Base-by-base conservation (phyloP, 2,329 filamentous ascomycete genomes). In the Neofusicoccum kwambonambiense region DNA sequence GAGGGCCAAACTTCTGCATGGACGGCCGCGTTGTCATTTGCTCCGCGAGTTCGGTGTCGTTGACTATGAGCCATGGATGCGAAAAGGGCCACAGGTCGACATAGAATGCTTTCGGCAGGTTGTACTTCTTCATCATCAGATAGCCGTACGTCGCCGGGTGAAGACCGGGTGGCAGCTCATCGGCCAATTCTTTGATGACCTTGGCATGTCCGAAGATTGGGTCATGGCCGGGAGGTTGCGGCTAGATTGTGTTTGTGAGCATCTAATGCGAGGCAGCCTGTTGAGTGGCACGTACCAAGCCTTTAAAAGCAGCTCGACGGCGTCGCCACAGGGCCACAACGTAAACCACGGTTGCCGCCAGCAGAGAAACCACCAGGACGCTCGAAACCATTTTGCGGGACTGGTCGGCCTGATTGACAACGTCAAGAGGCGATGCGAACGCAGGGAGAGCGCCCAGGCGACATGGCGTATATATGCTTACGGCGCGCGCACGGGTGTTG, bases 51-150 rank as follows among this genome's bases (percentile, higher is more conserved):
- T 57, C 50, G 11, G n/a, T 52, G 34, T 47, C 44, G 19, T 19
- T 27, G 13, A 64, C 27, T 4, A 58, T 4, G 15, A 57, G 52
- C 51, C 50, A 56, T 11, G 42, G 19, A 17, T 57, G 13, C 4
- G 52, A 47, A 7, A 64, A 58, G 34, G 51, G 62, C 62, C 62
- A 64, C 11, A 64, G 22, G n/a, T 64, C 62, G 42, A 64, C 31
- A 51, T 58, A 64, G 17, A 64, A 64, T 13, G 51, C 41, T 8
- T 47, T 39, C 8, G 49, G 49, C 12, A 64, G 42, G 31, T 64
- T 64, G 42, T 57, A 64, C 9, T 52, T 44, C 17, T 54, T 4
- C 49, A n/a, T 44, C 27, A 63, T 9, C 11, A 51, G 5, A 13
- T 63, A 54, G 41, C 49, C 39, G n/a, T 54, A 63, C 13, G 34